Evolutionary conservation across 495 filamentous ascomycete genomes (phyloP).

Genomic region (Tricharina praecox): DNA sequence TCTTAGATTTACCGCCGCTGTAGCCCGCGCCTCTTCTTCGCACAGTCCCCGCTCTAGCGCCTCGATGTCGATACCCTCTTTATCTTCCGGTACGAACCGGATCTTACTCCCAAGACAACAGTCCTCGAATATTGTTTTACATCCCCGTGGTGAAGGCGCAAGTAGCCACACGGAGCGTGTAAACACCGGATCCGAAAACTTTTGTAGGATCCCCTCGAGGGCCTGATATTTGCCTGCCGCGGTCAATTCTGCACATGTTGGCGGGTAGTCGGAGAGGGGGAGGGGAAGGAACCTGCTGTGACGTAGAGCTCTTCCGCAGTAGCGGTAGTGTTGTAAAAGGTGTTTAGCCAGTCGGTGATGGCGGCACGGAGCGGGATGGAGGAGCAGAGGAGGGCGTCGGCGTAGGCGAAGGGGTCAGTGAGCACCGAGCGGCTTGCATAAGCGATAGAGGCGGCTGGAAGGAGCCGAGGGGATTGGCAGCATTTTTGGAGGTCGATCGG

Average conservation of each 20-base stretch:
- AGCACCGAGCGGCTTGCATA: constrained; percentile 40
- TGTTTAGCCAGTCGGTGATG: constrained; percentile 49
- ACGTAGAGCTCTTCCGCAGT: constrained; percentile 51
- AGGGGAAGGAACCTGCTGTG: constrained; percentile 39
- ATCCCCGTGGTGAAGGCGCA: constrained; percentile 59
- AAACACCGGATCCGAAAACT: constrained; percentile 58
- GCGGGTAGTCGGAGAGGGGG: too few relatives aligned
- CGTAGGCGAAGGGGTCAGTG: constrained; percentile 37
- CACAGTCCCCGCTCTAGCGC: constrained; percentile 37
- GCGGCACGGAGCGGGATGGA: constrained; percentile 48
- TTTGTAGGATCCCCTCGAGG: constrained; percentile 53
- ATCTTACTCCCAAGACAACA: constrained; percentile 48
- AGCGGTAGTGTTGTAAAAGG: constrained; percentile 38
- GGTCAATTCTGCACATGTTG: too few relatives aligned
- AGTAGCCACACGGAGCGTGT: constrained; percentile 65
- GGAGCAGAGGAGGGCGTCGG: constrained; percentile 48
- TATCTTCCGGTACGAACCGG: constrained; percentile 53
- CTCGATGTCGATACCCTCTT: constrained; percentile 51
- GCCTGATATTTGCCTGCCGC: constrained; percentile 47
- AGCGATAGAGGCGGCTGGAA: constrained; percentile 43
- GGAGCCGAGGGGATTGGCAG: constrained; percentile 29
- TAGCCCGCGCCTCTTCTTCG: constrained; percentile 28
- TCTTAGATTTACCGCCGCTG: constrained; percentile 16
- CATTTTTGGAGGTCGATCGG: constrained; percentile 13
- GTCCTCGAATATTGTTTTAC: constrained; percentile 63